Evolutionary conservation across 1,284 basidiomycete species (phyloP), one percentile per base, ranked within the genome.

Genomic region (Heliocybe sulcata): DNA sequence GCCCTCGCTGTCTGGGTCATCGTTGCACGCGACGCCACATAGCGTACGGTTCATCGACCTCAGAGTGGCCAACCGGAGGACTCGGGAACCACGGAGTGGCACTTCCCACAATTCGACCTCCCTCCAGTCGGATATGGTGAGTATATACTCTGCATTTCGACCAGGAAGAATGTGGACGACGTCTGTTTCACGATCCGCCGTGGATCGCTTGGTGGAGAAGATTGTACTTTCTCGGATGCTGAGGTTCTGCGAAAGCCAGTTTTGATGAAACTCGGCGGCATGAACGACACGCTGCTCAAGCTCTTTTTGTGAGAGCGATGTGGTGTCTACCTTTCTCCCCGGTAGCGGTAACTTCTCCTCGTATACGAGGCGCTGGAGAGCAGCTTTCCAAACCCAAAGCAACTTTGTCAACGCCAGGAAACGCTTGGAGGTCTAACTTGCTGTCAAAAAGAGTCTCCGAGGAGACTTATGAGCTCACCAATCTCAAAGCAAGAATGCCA

Each of bases 341-440:
- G 70, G 71, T 19, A 72, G 58, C 35, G 69, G 69, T 19, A 73
- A 62, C 9, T 66, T 65, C 49, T 61, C 62, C 53, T 66, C 64
- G 14, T 70, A 62, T 56, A 72, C 64, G 55, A 70, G 70, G 8
- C 65, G 63, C 49, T 67, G 64, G 50, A 72, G 62, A 14, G 69
- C 70, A 57, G 69, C 65, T 35, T 63, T 63, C 71, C 71, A 73
- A 12, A 73, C 67, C 70, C 70, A 72, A 51, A 70, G 69, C 42
- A 67, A 56, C 54, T 67, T 69, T 45, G 70, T 68, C 51, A 73
- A 60, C 3, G 60, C 49, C 50, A 55, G 63, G 48, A 72, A 60
- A 10, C 66, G 66, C 49, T 65, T 67, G 16, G 64, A 70, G 9
- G 70, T 68, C 71, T 33, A 31, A 54, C 49, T 14, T 50, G 35